Conservation (phyloP, 192 early-diverging fungal species). For the Hyaloraphidium curvatum region DNA sequence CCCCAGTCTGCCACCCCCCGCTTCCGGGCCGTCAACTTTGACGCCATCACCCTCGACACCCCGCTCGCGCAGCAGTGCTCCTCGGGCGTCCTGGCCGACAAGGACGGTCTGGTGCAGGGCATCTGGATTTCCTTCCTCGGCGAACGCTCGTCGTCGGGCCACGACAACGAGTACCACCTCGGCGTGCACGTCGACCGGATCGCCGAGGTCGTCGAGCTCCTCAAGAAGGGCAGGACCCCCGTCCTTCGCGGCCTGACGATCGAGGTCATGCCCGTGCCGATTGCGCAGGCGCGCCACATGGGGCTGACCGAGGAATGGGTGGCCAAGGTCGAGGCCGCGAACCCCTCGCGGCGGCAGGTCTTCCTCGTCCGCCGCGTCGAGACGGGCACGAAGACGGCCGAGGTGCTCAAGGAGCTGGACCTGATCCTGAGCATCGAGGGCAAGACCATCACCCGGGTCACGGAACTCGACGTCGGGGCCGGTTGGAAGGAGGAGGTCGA, state of each 20-base stretch:
- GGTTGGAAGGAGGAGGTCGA: not conserved
- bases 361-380: slow-evolving; percentile 25
- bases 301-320: slow-evolving; percentile 27
- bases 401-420: slow-evolving; percentile 26
- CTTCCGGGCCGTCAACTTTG: slow-evolving; percentile 54
- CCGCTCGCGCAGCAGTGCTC: slow-evolving; percentile 59
- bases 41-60: slow-evolving; percentile 65
- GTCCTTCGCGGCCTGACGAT: slow-evolving; percentile 19
- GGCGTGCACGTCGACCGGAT: slow-evolving; percentile 13
- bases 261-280: slow-evolving; percentile 22
- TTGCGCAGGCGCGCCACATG: slow-evolving; percentile 27
- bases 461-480: not conserved
- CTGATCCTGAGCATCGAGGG: slow-evolving; percentile 13
- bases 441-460: not conserved
- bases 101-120: slow-evolving; percentile 41
- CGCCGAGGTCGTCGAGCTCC: slow-evolving; percentile 15
- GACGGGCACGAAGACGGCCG: slow-evolving; percentile 14
- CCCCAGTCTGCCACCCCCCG: slow-evolving; percentile 30
- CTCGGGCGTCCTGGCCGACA: slow-evolving; percentile 48
- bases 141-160: slow-evolving; percentile 40
- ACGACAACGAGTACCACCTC: slow-evolving; percentile 20
- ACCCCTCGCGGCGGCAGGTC: slow-evolving; percentile 17
- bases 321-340: slow-evolving; percentile 17
- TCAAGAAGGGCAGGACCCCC: slow-evolving; percentile 8
- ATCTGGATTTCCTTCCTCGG: slow-evolving; percentile 58